Base-by-base conservation (phyloP, 2,329 filamentous ascomycete genomes). In the Trichoderma citrinoviride region DNA sequence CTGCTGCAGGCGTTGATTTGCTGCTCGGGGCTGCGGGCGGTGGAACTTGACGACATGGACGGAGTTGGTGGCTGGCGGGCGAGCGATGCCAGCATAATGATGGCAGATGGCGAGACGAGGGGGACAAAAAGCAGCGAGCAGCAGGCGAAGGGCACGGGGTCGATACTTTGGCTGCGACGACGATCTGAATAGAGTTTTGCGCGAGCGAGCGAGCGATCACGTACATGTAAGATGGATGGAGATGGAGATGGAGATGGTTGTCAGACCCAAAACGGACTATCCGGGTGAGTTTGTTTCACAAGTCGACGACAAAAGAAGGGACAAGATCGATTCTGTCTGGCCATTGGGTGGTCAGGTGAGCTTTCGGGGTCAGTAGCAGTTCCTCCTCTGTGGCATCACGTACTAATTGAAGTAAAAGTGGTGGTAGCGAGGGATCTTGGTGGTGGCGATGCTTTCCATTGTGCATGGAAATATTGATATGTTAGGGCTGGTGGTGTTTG, bases 1-100 rank as follows among this genome's bases (percentile, higher is more conserved):
- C 47, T 29, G 47, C 58, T 53, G 47, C 44, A 49, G 56, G 46
- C 56, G 44, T 50, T 60, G 56, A 60, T 60, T 60, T 60, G 56
- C 56, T 41, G 52, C 33, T 25, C 21, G 52, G 33, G 19, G 33
- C 52, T 46, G 56, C 33, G 56, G 33, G 56, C 21, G 23, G 33
- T 50, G 44, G 56, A 50, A 40, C 44, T 50, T n/a, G 56, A 60
- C 49, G 56, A 49, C 33, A 37, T 4, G 10, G 33, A 14, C 56
- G 19, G 29, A 49, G n/a, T n/a, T n/a, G 56, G 55, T 49, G 54
- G 52, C 19, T 54, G 52, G 55, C 55, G 33, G 55, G 27, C 55
- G 27, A 29, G n/a, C n/a, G n/a, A n/a, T n/a, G n/a, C n/a, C n/a
- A n/a, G n/a, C n/a, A n/a, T n/a, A 7, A 49, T 23, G 44, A n/a